These are phyloP conservation scores for Mycena capillaripes DNA, from an alignment of 768 basidiomycete species.

Conservation along the genomic window DNA sequence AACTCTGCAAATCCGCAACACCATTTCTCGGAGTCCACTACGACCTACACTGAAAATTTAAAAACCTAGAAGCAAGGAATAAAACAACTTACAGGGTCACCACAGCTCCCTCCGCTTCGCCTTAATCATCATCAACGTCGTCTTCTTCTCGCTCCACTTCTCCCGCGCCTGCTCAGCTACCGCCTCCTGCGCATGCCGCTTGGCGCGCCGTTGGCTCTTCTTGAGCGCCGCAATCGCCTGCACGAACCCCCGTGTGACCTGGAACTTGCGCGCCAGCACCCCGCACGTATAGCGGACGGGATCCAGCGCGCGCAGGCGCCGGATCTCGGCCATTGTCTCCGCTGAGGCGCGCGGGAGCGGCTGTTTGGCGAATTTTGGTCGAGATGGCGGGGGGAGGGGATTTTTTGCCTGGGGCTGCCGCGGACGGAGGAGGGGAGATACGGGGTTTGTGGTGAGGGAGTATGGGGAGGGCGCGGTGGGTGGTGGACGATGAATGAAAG, in stretches of 20 bases:
- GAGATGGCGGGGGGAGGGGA: slow-evolving; percentile 64
- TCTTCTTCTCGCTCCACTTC: slow-evolving; percentile 81
- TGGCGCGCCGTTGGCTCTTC: slow-evolving; percentile 60
- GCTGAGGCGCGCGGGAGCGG: slow-evolving; percentile 60
- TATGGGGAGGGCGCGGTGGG: slow-evolving; percentile 81
- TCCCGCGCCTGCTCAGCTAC: slow-evolving; percentile 62
- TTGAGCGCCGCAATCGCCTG: slow-evolving; percentile 73
- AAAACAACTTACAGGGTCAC: slow-evolving; percentile 55
- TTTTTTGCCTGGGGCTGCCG: slow-evolving; percentile 42
- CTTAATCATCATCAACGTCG: slow-evolving; percentile 71
- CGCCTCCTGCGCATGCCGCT: slow-evolving; percentile 58
- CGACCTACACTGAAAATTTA: neutral
- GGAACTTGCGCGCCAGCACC: slow-evolving; percentile 83
- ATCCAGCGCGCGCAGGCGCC: slow-evolving; percentile 67
- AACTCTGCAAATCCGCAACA: no score
- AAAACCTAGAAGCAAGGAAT: neutral
- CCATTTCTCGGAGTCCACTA: no score
- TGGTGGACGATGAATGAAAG: slow-evolving; percentile 90
- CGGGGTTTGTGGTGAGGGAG: slow-evolving; percentile 77
- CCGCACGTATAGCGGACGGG: slow-evolving; percentile 72
- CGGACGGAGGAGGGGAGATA: slow-evolving; percentile 77
- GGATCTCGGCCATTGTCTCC: slow-evolving; percentile 69
- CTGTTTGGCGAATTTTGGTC: slow-evolving; percentile 51
- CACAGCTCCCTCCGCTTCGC: slow-evolving; percentile 80
- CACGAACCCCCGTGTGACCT: slow-evolving; percentile 79